Conservation (phyloP, 176 grass and related monocot species). For the maize (Zea mays) region Zm-B73-REFERENCE-NAM-5.0 NC_050098.1:184278001-184278500, state of each 20-base stretch:
- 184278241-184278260: neutral
- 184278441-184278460: too few relatives aligned
- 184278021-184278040: neutral
- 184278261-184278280: neutral
- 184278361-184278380: too few relatives aligned
- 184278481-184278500: too few relatives aligned
- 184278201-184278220: neutral
- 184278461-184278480: too few relatives aligned
- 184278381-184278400: too few relatives aligned
- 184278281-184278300: slow-evolving; percentile 21
- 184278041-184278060: neutral
- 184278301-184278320: slow-evolving; percentile 7
- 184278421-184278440: too few relatives aligned
- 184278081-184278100: neutral
- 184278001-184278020: neutral
- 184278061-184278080: neutral
- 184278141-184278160: neutral
- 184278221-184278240: neutral
- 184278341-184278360: neutral
- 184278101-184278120: slow-evolving; percentile 25
- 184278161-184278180: slow-evolving; percentile 24
- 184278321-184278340: neutral
- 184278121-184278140: neutral
- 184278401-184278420: too few relatives aligned
- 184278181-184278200: neutral